These are phyloP conservation scores for Piper longum DNA, from an alignment of 164 flowering plant genomes.

Conservation along the genomic window DNA sequence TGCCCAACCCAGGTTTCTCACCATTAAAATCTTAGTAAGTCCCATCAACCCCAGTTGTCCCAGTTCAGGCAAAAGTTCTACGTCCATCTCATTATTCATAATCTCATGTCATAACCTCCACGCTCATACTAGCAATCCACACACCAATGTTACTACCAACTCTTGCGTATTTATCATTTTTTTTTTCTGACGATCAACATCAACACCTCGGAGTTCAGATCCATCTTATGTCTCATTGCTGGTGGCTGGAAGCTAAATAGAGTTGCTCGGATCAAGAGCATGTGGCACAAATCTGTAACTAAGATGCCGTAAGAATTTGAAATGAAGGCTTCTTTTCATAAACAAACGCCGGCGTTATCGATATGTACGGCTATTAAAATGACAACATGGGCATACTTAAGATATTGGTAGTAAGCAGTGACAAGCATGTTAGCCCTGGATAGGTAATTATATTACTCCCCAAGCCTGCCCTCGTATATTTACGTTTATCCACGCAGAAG, in stretches of 20 bases:
- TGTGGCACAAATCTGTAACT: constrained; percentile 3
- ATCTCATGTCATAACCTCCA: too few relatives aligned
- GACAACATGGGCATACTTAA: too few relatives aligned
- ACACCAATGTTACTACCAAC: neutral
- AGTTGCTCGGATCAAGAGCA: neutral
- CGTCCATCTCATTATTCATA: too few relatives aligned
- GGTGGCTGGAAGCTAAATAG: too few relatives aligned
- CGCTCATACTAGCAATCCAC: neutral
- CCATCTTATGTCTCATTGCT: neutral
- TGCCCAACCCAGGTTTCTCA: too few relatives aligned
- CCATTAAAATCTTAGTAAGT: too few relatives aligned
- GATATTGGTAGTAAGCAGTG: neutral
- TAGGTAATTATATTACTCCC: neutral
- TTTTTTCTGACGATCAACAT: too few relatives aligned
- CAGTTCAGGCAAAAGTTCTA: too few relatives aligned
- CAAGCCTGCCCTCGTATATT: neutral
- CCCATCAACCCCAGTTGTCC: too few relatives aligned
- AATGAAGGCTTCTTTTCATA: constrained; percentile 7
- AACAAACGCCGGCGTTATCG: constrained; percentile 3
- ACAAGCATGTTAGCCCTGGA: constrained; percentile 1
- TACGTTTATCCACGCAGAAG: neutral
- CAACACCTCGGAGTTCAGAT: neutral
- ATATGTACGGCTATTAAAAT: neutral
- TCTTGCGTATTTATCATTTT: neutral
- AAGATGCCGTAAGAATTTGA: neutral